Base-by-base conservation (phyloP, 148 eudicot genomes). In the Linanthus parryae region DNA sequence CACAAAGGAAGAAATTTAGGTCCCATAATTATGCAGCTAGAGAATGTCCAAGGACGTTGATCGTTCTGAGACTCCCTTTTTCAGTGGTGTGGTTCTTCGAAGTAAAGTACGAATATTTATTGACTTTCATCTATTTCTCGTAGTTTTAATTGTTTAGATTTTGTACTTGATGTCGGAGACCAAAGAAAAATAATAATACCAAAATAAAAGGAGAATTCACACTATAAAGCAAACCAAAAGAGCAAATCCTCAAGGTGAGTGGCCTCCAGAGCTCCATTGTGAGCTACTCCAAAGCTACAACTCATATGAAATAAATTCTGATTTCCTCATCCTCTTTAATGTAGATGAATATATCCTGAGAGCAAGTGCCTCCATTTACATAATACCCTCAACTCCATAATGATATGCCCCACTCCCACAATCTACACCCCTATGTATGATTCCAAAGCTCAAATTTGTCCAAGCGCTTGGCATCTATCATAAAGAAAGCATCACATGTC, bases 381-480 rank as follows among this genome's bases (percentile, higher is more conserved):
- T 54, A 76, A 58, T 57, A 74, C 73, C 82, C 85, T 79, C 58
- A 67, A 76, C 80, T 83, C 78, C 86, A 80, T 87, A 77, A 83
- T 73, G 71, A 72, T 40, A 61, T 68, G 70, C 68, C 87, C 82
- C 86, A 79, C 68, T 79, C 81, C 87, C n/a, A n/a, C 85, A 55
- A 59, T 64, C 61, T 74, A 87, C 96, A 83, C 74, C 82, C 95
- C 89, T 87, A 87, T 55, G 90, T 74, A 87, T 63, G 87, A 73
- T 81, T 81, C 90, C 98, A 87, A 78, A 74, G 98, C 98, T 77
- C 94, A 84, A 58, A 78, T 76, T 77, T 80, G 82, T 81, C 96
- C 98, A 87, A 74, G 94, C 84, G 80, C 87, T 81, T 81, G 83
- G 65, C 79, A 91, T 91, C 95, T 91, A 91, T 83, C 86, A 87